Base-by-base conservation (phyloP, 1,284 basidiomycete genomes). In the Inonotus hispidus region DNA sequence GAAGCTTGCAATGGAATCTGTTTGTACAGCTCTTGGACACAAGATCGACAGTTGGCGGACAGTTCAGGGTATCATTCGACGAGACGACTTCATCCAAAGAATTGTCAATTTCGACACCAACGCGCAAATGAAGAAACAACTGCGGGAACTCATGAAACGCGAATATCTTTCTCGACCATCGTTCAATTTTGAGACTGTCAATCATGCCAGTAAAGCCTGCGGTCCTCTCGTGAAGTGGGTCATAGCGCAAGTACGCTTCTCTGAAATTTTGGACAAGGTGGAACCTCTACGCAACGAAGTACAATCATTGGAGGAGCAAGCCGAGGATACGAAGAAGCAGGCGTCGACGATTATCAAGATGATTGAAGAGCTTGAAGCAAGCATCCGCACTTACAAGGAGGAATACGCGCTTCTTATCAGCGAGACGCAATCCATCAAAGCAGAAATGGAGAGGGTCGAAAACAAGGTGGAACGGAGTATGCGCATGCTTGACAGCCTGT, bases 161-260 rank as follows among this genome's bases (percentile, higher is more conserved):
- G 95, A 99, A 65, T 99, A 93, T 80, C 80, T 99, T 66, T 90
- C 87, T 68, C 87, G 92, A 41, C 90, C 95, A 0, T 87, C 88
- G 2, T 99, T 89, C 81, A 98, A 95, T 74, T 99, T 94, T 71
- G 97, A 98, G 71, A 92, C 82, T 7, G 95, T 99, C 58, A 90
- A 99, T 70, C 90, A 92, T 62, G 97, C 97, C 25, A 95, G 92
- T 76, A 93, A 90, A 77, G 98, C 98, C 27, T 99, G 97, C 72
- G 97, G 97, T 49, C 98, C 97, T 21, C 84, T 99, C 41, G 96
- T 97, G 65, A 97, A 98, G 72, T 98, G 97, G 97, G 95, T 90
- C 7, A 85, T 99, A 61, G 97, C 97, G 1, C 98, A 99, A 75
- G 95, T 99, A 50, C 86, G 87, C 45, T 99, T 94, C 80, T 98